Percentiles rank a stretch among this genome's conserved stretches.
Evolutionary conservation across 169 alveolate genomes (phyloP).

Genomic region (Cryptosporidium andersoni): DNA sequence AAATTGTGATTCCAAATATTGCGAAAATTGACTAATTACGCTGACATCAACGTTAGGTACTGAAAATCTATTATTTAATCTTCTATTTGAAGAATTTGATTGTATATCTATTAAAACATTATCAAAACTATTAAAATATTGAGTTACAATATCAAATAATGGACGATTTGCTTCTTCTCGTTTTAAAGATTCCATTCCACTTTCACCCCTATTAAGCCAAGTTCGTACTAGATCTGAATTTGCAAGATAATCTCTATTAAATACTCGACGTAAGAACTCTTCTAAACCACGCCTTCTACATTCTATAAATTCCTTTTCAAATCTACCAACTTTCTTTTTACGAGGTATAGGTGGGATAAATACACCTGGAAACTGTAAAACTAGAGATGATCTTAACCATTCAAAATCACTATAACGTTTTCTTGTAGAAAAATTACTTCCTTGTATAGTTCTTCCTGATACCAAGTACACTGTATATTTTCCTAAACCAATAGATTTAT

Average conservation of each 20-base stretch:
- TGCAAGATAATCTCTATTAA: slow-evolving; percentile 69
- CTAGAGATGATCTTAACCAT: slow-evolving; percentile 77
- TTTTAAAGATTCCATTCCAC: slow-evolving; percentile 64
- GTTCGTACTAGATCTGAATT: slow-evolving; percentile 42
- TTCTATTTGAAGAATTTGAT: neutral
- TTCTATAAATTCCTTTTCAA: slow-evolving; percentile 72
- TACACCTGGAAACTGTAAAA: slow-evolving; percentile 74
- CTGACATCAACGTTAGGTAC: slow-evolving; percentile 64
- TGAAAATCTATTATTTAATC: slow-evolving; percentile 51
- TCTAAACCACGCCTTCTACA: slow-evolving; percentile 76
- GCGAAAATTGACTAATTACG: slow-evolving; percentile 46
- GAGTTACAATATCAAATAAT: slow-evolving; percentile 57
- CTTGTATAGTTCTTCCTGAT: slow-evolving; percentile 72
- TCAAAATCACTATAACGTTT: slow-evolving; percentile 79
- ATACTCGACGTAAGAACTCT: slow-evolving; percentile 74
- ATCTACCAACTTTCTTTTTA: slow-evolving; percentile 78
- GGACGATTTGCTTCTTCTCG: slow-evolving; percentile 66
- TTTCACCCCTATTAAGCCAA: slow-evolving; percentile 62
- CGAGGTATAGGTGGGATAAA: slow-evolving; percentile 80
- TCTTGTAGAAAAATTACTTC: slow-evolving; percentile 67
- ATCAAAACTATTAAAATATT: slow-evolving; percentile 63
- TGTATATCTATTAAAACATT: slow-evolving; percentile 34
- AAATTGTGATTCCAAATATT: slow-evolving; percentile 37
- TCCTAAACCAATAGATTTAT: slow-evolving; percentile 64
- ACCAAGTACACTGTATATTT: slow-evolving; percentile 70